These are phyloP conservation scores for Penicillium odoratum DNA, from an alignment of 495 filamentous ascomycete genomes.

Conservation along the genomic window DNA sequence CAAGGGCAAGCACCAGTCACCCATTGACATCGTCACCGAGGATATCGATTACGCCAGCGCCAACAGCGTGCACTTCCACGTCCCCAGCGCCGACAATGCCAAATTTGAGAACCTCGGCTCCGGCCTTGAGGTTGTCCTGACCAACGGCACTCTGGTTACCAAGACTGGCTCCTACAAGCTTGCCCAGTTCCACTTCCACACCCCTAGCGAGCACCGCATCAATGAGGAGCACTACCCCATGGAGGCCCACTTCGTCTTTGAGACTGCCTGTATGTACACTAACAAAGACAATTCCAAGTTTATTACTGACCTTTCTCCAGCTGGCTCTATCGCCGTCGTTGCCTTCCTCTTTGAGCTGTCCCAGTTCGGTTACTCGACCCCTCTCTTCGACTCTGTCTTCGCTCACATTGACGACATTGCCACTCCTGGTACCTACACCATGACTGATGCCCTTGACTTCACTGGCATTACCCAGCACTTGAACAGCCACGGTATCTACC, in stretches of 20 bases:
- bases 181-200: constrained; percentile 70
- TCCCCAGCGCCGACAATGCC: constrained; percentile 40
- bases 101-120: constrained; percentile 61
- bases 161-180: constrained; percentile 50
- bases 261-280: constrained; percentile 39
- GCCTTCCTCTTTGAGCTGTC: constrained; percentile 60
- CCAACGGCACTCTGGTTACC: constrained; percentile 38
- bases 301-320: constrained; percentile 16
- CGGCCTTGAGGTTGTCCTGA: constrained; percentile 57
- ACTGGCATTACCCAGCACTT: constrained; percentile 51
- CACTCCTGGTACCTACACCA: constrained; percentile 53
- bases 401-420: constrained; percentile 51
- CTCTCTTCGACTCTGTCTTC: constrained; percentile 56
- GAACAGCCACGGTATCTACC: constrained; percentile 48
- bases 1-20: constrained; percentile 59
- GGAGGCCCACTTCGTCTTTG: constrained; percentile 68
- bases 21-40: constrained; percentile 56
- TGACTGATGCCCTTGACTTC: constrained; percentile 58
- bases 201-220: constrained; percentile 66
- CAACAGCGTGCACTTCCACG: constrained; percentile 39
- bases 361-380: constrained; percentile 38
- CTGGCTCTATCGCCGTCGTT: constrained; percentile 53
- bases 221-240: constrained; percentile 55
- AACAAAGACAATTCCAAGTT: background rate
- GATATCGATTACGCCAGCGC: constrained; percentile 21